phyloP scores from a whole-genome alignment of 768 basidiomycete genomes.

The Leccinum arenicola region DNA sequence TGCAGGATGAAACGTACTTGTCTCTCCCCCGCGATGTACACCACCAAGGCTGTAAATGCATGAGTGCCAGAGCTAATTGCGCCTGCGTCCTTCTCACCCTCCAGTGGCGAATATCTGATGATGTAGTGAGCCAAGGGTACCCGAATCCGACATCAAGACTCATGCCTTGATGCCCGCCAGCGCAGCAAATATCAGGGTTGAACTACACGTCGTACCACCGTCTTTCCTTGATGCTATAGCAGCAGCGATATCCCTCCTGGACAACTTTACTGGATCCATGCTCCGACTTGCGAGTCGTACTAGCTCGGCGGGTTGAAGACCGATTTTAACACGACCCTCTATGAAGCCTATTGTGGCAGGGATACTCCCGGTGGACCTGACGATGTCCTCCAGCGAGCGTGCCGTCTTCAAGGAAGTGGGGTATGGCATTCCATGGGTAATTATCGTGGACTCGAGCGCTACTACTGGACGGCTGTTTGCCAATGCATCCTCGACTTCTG shows the following conservation, averaged over 20 bases:
- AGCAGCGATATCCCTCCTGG: slow-evolving; percentile 76
- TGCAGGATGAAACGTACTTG: slow-evolving; percentile 39
- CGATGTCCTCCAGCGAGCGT: slow-evolving; percentile 65
- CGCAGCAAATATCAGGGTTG: slow-evolving; percentile 71
- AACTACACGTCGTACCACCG: slow-evolving; percentile 81
- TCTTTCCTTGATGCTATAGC: slow-evolving; percentile 65
- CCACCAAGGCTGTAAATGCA: slow-evolving; percentile 62
- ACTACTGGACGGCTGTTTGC: slow-evolving; percentile 66
- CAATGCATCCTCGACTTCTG: slow-evolving; percentile 83
- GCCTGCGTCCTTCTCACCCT: slow-evolving; percentile 52
- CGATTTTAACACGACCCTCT: slow-evolving; percentile 82
- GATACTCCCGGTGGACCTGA: slow-evolving; percentile 70
- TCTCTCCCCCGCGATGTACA: slow-evolving; percentile 76
- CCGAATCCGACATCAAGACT: not conserved
- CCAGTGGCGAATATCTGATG: slow-evolving; percentile 85
- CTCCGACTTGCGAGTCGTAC: slow-evolving; percentile 59
- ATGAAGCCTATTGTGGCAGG: slow-evolving; percentile 92
- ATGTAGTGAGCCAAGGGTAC: slow-evolving; percentile 7
- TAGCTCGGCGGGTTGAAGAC: slow-evolving; percentile 63
- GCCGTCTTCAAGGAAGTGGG: slow-evolving; percentile 76
- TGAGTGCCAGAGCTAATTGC: slow-evolving; percentile 2
- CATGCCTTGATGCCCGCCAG: slow-evolving; percentile 82
- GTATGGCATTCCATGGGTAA: slow-evolving; percentile 90
- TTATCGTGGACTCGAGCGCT: slow-evolving; percentile 88
- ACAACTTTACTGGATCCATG: slow-evolving; percentile 58